Base-by-base conservation (phyloP, 192 early-diverging fungal genomes). In the Mortierella hygrophila region DNA sequence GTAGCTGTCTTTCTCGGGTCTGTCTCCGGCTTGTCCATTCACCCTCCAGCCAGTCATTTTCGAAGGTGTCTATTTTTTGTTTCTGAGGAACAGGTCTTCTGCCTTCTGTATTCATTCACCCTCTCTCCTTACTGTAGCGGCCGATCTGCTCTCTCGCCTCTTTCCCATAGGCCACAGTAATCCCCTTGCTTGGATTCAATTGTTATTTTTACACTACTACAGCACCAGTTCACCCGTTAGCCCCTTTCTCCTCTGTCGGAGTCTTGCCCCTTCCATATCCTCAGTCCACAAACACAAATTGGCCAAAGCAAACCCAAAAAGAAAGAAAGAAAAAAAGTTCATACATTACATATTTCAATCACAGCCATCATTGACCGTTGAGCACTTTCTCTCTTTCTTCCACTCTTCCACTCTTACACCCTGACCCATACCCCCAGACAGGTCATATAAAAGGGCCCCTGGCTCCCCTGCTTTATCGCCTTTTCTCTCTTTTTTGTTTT, bases 21-120 rank as follows among this genome's bases (percentile, higher is more conserved):
- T 65, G 60, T 65, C 60, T 65, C 60, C 60, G 60, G 35, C 60
- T 65, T 65, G 60, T 65, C 60, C 60, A 2, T 63, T 63, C 26
- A 10, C 47, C 26, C 9, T 63, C 29, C 60, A 65, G 60, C 60
- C 60, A 65, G 60, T 65, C 60, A 65, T 26, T 6, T 52, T 21
- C 49, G 18, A 15, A 2, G 1, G 7, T 65, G 60, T 65, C 26
- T 65, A 65, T 65, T 65, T 65, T 32, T 32, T 32, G 29, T 29
- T 65, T 21, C 15, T 55, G 38, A 40, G 54, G 54, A 21, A 57
- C 47, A 49, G 13, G 46, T 47, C 8, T 49, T 49, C 47, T 35
- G 35, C 35, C 35, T 35, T 35, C 35, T 21, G 21, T 57, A n/a
- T 23, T 57, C n/a, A 21, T 26, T 26, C 55, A 10, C 23, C 55